Conservation (phyloP, 371 early-diverging fungal genomes). For the Conidiobolus incongruus region DNA sequence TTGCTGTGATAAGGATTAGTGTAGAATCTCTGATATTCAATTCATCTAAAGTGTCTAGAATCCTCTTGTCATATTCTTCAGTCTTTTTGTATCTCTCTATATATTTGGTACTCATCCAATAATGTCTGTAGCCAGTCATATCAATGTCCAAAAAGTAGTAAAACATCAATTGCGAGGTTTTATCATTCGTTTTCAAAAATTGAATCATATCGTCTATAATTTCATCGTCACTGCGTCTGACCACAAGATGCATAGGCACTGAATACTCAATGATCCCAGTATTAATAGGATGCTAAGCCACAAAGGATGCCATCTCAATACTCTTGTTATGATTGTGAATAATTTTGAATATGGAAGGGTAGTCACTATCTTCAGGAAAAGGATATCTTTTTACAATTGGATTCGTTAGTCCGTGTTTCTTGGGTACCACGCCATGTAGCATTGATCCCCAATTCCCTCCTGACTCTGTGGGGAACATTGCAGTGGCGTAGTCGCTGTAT, state of each 20-base stretch:
- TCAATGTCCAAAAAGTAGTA: slow-evolving; percentile 5
- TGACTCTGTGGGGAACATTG: slow-evolving; percentile 2
- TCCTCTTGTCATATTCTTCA: slow-evolving; percentile 1
- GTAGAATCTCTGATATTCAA: not conserved
- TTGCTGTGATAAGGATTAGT: slow-evolving; percentile 6
- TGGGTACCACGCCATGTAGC: slow-evolving; percentile 4
- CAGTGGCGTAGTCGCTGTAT: not conserved
- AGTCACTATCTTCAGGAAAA: slow-evolving; percentile 2
- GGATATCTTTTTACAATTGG: not conserved
- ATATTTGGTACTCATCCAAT: slow-evolving; percentile 3
- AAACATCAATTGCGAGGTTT: slow-evolving; percentile 3
- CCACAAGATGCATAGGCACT: not conserved
- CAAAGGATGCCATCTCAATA: slow-evolving; percentile 1
- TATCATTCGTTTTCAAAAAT: slow-evolving; percentile 2
- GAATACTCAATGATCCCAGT: slow-evolving; percentile 6
- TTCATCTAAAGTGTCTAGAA: slow-evolving; percentile 3
- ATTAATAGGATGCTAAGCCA: slow-evolving; percentile 6
- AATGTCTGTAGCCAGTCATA: slow-evolving; percentile 2
- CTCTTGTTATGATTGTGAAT: not conserved
- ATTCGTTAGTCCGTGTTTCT: slow-evolving; percentile 6
- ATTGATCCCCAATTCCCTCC: slow-evolving; percentile 8
- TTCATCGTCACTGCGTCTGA: not conserved
- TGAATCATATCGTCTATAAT: slow-evolving; percentile 2
- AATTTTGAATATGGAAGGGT: slow-evolving; percentile 6
- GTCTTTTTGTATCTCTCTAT: not conserved